Conservation (phyloP, 164 flowering plant genomes). For the Tinospora cordifolia region DNA sequence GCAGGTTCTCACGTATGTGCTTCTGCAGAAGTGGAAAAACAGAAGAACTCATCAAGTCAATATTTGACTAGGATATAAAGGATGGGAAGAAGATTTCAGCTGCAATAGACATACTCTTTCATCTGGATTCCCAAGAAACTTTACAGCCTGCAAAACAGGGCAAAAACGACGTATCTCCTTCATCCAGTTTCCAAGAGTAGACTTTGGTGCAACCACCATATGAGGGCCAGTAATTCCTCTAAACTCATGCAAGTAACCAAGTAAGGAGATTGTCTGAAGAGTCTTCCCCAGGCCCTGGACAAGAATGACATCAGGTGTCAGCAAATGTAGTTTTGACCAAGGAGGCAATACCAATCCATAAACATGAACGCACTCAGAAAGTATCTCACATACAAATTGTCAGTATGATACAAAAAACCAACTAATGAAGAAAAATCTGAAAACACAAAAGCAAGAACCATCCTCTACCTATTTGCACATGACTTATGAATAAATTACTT, state of each 20-base stretch:
- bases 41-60: neutral
- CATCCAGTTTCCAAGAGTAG: constrained; percentile 99
- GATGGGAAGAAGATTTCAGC: neutral
- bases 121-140: constrained; percentile 97
- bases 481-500: neutral
- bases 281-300: constrained; percentile 96
- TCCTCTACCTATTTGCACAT: neutral
- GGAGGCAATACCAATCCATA: neutral
- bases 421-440: neutral
- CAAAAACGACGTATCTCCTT: constrained; percentile 93
- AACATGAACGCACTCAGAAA: neutral
- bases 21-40: constrained; percentile 45
- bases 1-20: constrained; percentile 71
- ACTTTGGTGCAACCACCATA: constrained; percentile 99
- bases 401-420: neutral
- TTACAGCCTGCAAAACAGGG: constrained; percentile 82
- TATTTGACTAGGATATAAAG: neutral
- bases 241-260: constrained; percentile 92
- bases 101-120: constrained; percentile 57
- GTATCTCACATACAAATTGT: neutral
- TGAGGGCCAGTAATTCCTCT: constrained; percentile 98
- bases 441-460: neutral
- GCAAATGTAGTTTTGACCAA: neutral
- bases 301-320: constrained; percentile 6
- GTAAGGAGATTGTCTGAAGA: constrained; percentile 83